phyloP scores from a whole-genome alignment of 2,329 filamentous ascomycete genomes.

The Fusarium sp. region DNA sequence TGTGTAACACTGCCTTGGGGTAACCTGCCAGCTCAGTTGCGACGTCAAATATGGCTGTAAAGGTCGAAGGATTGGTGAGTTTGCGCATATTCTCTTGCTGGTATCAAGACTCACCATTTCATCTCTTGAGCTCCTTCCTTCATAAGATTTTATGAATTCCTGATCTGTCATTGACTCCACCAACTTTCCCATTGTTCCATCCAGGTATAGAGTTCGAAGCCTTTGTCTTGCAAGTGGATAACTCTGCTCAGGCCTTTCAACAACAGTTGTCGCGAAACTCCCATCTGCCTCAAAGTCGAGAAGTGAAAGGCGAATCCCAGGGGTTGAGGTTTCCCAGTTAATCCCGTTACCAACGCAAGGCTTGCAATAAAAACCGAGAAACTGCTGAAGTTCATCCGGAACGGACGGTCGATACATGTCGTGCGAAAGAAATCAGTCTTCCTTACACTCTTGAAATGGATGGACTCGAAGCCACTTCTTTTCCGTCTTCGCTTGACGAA shows the following conservation, averaged over 20 bases:
- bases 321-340: background rate
- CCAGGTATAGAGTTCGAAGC: background rate
- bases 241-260: background rate
- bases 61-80: background rate
- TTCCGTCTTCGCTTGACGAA: background rate
- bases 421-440: accelerated
- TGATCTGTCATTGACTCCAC: background rate
- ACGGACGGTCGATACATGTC: background rate
- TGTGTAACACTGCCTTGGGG: conserved; percentile 11
- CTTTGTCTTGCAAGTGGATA: background rate
- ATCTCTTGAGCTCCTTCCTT: background rate
- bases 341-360: accelerated
- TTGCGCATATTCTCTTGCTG: background rate
- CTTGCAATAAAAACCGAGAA: background rate
- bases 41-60: background rate
- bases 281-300: background rate
- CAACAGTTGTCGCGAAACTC: background rate
- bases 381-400: background rate
- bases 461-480: background rate
- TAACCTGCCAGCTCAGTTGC: background rate
- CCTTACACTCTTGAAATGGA: background rate
- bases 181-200: background rate
- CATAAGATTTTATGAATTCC: background rate
- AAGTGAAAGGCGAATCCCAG: background rate
- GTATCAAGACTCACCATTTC: background rate